phyloP scores from a whole-genome alignment of 2,329 filamentous ascomycete species.

The Neofusicoccum cordaticola region DNA sequence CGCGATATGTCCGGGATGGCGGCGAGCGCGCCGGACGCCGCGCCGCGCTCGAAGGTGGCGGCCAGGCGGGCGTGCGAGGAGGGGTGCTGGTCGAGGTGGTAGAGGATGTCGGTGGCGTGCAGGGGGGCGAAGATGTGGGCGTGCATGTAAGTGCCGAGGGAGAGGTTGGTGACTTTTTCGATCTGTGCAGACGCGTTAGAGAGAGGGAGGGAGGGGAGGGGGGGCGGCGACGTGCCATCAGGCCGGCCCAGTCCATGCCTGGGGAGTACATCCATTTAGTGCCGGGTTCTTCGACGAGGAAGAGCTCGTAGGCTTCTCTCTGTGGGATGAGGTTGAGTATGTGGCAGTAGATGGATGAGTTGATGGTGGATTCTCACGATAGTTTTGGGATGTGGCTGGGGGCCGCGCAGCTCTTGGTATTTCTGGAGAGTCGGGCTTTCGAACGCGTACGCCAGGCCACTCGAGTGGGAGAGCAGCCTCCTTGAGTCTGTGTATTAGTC shows the following conservation, averaged over 20 bases:
- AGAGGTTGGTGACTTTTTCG: conserved; percentile 22
- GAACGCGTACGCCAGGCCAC: conserved; percentile 25
- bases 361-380: not conserved
- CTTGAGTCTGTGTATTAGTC: not conserved
- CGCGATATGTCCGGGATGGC: not conserved
- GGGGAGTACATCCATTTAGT: conserved; percentile 24
- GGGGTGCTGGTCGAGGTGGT: conserved; percentile 17
- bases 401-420: conserved; percentile 2
- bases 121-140: conserved; percentile 25
- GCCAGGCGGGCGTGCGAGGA: not conserved
- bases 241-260: conserved; percentile 26
- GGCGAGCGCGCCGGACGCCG: not conserved
- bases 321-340: not conserved
- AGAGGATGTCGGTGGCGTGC: conserved; percentile 25
- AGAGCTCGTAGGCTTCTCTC: conserved; percentile 21
- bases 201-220: not conserved
- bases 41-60: conserved; percentile 24
- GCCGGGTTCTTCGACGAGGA: conserved; percentile 28
- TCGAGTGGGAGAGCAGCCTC: conserved; percentile 27
- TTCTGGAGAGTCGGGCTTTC: conserved; percentile 19
- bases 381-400: not conserved
- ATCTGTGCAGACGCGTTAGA: conserved; percentile 18
- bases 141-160: conserved; percentile 26
- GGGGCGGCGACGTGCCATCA: not conserved
- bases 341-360: not conserved